phyloP scores from a whole-genome alignment of 805 yeast species.

The Sugiyamaella marilandica region DNA sequence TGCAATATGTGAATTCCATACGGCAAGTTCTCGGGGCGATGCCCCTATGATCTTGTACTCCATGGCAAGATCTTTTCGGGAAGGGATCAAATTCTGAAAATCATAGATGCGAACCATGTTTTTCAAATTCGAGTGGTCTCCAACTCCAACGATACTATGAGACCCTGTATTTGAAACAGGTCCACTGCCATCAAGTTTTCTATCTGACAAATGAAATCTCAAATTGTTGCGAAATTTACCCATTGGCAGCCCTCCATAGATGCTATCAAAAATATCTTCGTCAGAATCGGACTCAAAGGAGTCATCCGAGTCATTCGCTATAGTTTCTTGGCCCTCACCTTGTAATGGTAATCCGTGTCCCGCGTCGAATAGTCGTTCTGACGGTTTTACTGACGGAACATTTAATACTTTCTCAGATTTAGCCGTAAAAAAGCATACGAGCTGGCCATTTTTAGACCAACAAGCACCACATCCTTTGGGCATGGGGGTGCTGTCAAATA shows the following conservation, averaged over 20 bases:
- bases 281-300: neutral
- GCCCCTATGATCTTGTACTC: constrained; percentile 38
- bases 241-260: constrained; percentile 1
- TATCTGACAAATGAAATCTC: neutral
- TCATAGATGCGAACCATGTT: constrained; percentile 63
- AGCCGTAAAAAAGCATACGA: constrained; percentile 71
- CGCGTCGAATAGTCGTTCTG: constrained; percentile 1
- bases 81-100: constrained; percentile 66
- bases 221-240: constrained; percentile 6
- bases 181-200: constrained; percentile 3
- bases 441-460: constrained; percentile 74
- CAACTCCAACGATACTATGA: constrained; percentile 30
- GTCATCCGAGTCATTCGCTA: constrained; percentile 14
- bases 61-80: constrained; percentile 54
- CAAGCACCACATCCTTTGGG: constrained; percentile 92
- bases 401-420: neutral
- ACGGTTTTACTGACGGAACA: constrained; percentile 2
- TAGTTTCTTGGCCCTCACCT: constrained; percentile 6
- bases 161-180: constrained; percentile 12
- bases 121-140: constrained; percentile 40
- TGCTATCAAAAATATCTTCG: neutral
- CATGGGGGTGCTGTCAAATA: constrained; percentile 77
- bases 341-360: neutral
- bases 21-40: constrained; percentile 58
- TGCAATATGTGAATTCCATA: constrained; percentile 69